Percentiles rank a stretch among this genome's conserved stretches.
Conservation (phyloP, 805 yeast species). For the Saccharomycopsis olivae region DNA sequence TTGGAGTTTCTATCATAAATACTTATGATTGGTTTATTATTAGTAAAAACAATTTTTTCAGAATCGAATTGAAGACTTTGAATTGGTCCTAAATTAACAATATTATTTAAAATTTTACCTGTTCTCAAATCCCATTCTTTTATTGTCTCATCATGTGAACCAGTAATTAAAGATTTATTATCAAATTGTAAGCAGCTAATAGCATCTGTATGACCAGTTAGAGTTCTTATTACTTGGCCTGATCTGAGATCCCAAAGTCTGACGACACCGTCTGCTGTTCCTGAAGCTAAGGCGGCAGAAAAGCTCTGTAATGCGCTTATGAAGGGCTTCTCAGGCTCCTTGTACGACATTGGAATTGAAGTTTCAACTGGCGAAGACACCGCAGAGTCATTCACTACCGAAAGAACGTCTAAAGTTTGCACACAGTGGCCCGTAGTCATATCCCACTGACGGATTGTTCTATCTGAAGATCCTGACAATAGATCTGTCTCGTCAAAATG, state of each 20-base stretch:
- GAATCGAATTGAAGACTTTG: conserved; percentile 49
- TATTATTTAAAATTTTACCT: conserved; percentile 50
- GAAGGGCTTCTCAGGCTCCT: conserved; percentile 26
- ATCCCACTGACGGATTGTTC: conserved; percentile 73
- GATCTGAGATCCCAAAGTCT: conserved; percentile 68
- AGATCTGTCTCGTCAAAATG: conserved; percentile 42
- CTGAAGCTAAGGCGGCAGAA: conserved; percentile 72
- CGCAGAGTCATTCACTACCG: conserved; percentile 32
- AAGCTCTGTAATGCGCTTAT: conserved; percentile 61
- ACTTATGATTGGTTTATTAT: conserved; percentile 36
- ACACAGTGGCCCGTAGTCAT: conserved; percentile 50
- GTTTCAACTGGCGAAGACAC: conserved; percentile 12
- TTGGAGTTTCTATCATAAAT: conserved; percentile 41
- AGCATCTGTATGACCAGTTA: conserved; percentile 61
- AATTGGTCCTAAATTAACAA: conserved; percentile 49
- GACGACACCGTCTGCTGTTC: conserved; percentile 66
- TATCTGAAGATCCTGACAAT: conserved; percentile 61
- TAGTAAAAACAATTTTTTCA: conserved; percentile 43
- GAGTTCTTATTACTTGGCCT: conserved; percentile 51
- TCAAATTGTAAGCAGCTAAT: conserved; percentile 62
- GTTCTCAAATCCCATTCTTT: conserved; percentile 68
- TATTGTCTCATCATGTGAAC: conserved; percentile 50
- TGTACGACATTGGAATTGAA: neutral
- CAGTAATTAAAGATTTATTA: conserved; percentile 51
- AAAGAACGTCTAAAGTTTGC: conserved; percentile 59